A percentile compares a stretch with the other conserved stretches of the same genome.
phyloP scores from a whole-genome alignment of 768 basidiomycete species.

The Leucocoprinus leucothites region DNA sequence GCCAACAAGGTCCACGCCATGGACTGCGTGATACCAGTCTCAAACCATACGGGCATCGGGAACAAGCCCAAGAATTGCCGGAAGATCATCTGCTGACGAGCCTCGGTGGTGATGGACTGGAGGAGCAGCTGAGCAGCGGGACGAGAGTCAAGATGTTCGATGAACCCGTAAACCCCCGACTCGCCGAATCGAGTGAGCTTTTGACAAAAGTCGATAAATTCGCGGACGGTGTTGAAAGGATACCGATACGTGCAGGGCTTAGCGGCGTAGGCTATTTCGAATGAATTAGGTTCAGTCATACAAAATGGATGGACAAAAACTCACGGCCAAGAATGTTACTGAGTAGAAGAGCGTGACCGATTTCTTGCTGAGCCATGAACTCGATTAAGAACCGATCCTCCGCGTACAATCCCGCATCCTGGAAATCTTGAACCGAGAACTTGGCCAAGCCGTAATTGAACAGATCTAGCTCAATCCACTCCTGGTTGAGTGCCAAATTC shows the following conservation, averaged over 20 bases:
- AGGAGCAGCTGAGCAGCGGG: slow-evolving; percentile 24
- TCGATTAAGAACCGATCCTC: slow-evolving; percentile 54
- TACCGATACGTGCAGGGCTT: slow-evolving; percentile 57
- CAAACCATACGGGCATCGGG: slow-evolving; percentile 28
- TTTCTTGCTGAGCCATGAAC: slow-evolving; percentile 33
- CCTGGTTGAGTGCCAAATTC: slow-evolving; percentile 60
- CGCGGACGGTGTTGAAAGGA: slow-evolving; percentile 51
- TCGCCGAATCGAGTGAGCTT: slow-evolving; percentile 55
- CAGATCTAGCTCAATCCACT: slow-evolving; percentile 59
- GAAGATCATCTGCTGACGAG: slow-evolving; percentile 65
- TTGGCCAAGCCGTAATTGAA: slow-evolving; percentile 53
- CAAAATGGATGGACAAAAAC: too few relatives aligned
- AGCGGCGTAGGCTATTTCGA: slow-evolving; percentile 33
- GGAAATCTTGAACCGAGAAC: slow-evolving; percentile 57
- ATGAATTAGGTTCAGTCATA: background rate
- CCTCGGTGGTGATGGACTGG: slow-evolving; percentile 59
- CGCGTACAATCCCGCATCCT: slow-evolving; percentile 46
- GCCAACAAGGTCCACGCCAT: slow-evolving; percentile 63
- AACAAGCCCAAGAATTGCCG: slow-evolving; percentile 54
- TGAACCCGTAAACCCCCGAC: slow-evolving; percentile 60
- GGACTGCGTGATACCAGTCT: slow-evolving; percentile 54
- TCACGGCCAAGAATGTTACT: too few relatives aligned
- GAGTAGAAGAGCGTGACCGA: too few relatives aligned
- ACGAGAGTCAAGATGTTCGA: slow-evolving; percentile 58
- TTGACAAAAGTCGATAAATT: slow-evolving; percentile 60